Base-by-base conservation (phyloP, 768 basidiomycete species). In the Hypholoma sublateritium region DNA sequence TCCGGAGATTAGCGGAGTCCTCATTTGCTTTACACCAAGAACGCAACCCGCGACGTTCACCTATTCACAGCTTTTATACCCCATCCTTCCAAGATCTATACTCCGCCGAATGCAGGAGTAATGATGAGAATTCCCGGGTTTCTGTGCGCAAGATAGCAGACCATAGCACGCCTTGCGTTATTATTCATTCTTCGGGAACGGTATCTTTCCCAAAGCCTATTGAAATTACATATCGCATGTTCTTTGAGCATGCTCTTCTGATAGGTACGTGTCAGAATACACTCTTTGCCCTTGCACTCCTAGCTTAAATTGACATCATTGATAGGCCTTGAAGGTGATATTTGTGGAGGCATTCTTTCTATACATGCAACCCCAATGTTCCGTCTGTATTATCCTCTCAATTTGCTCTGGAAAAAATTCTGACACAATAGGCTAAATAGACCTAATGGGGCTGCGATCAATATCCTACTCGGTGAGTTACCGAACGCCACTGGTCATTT, bases 111-210 rank as follows among this genome's bases (percentile, higher is more conserved):
- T 7, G 9, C 28, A 5, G 39, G 34, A 6, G 16, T 34, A 12
- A 19, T 4, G 11, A 35, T 3, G 12, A 9, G 22, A 32, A 5
- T 7, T 7, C 6, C 5, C 22, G 7, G 14, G 4, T 25, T 16
- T 12, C 46, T 36, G 39, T 19, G n/a, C 34, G 21, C 19, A 11
- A 19, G 14, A 21, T 22, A 22, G 36, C 24, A 13, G n/a, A 16
- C 4, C 37, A 53, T 19, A 25, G 42, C 16, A 45, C 53, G 11
- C 53, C 53, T 41, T 56, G 55, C 12, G 55, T 56, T 8, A 56
- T 56, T 16, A 48, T 49, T 22, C 55, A 56, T 41, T 56, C 55
- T 16, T 56, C 55, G 9, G 55, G 55, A n/a, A 56, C 55, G 1
- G 32, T 42, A 8, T 56, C 55, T 0, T 49, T 56, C 24, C 55